Evolutionary conservation across 352 stramenopile genomes (phyloP).

Genomic region (Thraustochytrium sp.): DNA sequence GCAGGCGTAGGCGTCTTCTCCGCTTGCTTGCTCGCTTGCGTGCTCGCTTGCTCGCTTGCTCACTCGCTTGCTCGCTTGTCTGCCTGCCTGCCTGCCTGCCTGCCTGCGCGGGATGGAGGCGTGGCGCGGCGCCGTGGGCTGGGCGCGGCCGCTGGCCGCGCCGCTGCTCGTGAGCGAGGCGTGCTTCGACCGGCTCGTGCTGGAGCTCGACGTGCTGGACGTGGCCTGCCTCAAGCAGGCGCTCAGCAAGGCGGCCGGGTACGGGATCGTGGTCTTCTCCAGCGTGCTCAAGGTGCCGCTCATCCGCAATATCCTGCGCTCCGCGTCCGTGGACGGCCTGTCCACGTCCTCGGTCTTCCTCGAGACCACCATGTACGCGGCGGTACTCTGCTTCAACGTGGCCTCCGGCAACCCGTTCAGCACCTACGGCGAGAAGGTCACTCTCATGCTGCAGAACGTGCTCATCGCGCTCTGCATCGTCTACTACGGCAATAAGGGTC

Average conservation of each 20-base stretch:
- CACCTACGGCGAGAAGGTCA: slow-evolving; percentile 39
- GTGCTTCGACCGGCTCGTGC: slow-evolving; percentile 35
- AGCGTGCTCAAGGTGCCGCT: slow-evolving; percentile 34
- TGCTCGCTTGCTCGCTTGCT: too few species aligned
- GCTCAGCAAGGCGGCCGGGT: slow-evolving; percentile 29
- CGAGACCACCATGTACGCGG: slow-evolving; percentile 27
- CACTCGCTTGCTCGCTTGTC: too few species aligned
- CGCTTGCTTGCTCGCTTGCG: too few species aligned
- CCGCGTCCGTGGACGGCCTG: background rate
- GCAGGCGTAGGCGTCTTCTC: too few species aligned
- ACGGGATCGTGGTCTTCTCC: slow-evolving; percentile 8
- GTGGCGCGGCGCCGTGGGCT: background rate
- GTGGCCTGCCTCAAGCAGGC: background rate
- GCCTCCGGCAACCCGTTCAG: background rate
- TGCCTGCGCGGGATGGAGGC: background rate
- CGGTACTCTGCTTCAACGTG: background rate
- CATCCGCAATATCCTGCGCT: background rate
- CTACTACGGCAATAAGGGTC: background rate
- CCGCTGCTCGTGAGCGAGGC: background rate
- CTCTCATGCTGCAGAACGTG: slow-evolving; percentile 24
- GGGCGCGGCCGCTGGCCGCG: background rate
- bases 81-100: too few species aligned
- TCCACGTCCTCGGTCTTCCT: slow-evolving; percentile 22
- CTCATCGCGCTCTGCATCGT: background rate
- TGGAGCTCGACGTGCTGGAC: slow-evolving; percentile 9